phyloP scores from a whole-genome alignment of 2,329 filamentous ascomycete genomes.

The Emmonsiellopsis sp. region DNA sequence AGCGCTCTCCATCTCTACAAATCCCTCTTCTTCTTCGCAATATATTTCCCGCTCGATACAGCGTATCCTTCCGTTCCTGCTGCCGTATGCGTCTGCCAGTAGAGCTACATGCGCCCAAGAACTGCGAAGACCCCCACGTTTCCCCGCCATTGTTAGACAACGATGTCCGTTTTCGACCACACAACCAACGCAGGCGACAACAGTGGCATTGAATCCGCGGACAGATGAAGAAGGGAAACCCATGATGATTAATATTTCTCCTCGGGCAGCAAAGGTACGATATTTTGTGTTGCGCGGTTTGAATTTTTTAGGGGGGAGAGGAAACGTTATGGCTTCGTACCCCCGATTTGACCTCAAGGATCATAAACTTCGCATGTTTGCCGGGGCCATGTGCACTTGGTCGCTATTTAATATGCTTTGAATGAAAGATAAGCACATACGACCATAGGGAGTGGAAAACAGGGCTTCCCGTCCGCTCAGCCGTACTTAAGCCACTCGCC shows the following conservation, averaged over 20 bases:
- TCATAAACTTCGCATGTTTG: neutral
- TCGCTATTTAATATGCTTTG: conserved; percentile 13
- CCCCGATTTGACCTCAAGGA: neutral
- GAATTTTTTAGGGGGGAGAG: neutral
- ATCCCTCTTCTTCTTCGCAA: conserved; percentile 23
- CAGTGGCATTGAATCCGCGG: conserved; percentile 57
- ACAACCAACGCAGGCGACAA: conserved; percentile 26
- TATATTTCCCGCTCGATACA: conserved; percentile 10
- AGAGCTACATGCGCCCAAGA: conserved; percentile 6
- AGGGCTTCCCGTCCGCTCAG: conserved; percentile 40
- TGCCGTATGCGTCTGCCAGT: conserved; percentile 14
- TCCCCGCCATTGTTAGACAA: conserved; percentile 9
- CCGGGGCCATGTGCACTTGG: neutral
- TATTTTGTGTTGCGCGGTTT: neutral
- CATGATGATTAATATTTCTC: conserved; percentile 74
- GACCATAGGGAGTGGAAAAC: conserved; percentile 39
- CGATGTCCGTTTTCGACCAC: conserved; percentile 28
- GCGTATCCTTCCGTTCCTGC: conserved; percentile 8
- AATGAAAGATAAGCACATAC: conserved; percentile 24
- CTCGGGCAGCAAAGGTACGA: conserved; percentile 67
- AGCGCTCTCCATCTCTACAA: conserved; percentile 16
- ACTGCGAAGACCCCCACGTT: neutral
- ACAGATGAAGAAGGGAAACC: conserved; percentile 75
- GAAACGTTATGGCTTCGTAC: neutral
- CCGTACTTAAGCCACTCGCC: conserved; percentile 39